Evolutionary conservation across 305 asterid genomes (phyloP).

Genomic region (Fraxinus dipetala): DNA sequence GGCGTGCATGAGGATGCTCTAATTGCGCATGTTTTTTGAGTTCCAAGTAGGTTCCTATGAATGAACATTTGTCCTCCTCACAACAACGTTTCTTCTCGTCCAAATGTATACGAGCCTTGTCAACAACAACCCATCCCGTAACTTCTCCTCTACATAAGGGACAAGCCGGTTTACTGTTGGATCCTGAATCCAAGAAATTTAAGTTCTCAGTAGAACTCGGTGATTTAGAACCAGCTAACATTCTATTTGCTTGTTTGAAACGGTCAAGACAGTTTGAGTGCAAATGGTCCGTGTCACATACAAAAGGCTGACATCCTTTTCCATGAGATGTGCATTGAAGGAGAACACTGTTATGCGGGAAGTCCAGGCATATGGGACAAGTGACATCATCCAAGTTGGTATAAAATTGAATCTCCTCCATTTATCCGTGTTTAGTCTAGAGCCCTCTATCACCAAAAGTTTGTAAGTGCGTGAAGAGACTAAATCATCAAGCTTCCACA

Average conservation of each 20-base stretch:
- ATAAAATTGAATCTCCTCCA: constrained; percentile 56
- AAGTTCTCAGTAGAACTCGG: constrained; percentile 32
- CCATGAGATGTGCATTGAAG: constrained; percentile 71
- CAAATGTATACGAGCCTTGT: constrained; percentile 55
- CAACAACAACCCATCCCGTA: constrained; percentile 68
- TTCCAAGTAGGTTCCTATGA: constrained; percentile 59
- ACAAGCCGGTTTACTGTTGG: constrained; percentile 50
- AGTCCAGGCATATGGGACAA: constrained; percentile 78
- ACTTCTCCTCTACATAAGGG: constrained; percentile 86
- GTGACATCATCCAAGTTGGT: constrained; percentile 61
- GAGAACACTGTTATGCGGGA: constrained; percentile 77
- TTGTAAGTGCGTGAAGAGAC: constrained; percentile 15
- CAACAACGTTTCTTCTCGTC: constrained; percentile 66
- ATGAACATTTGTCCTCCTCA: constrained; percentile 64
- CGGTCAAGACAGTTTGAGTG: constrained; percentile 77
- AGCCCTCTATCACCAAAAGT: constrained; percentile 33
- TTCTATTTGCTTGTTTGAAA: constrained; percentile 61
- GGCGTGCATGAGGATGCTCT: constrained; percentile 74
- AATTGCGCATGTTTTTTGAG: constrained; percentile 63
- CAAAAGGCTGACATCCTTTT: constrained; percentile 74
- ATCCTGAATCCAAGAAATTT: constrained; percentile 25
- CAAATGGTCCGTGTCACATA: constrained; percentile 70
- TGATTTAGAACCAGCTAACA: constrained; percentile 41
- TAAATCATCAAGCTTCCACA: constrained; percentile 28
- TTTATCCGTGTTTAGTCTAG: constrained; percentile 17